phyloP scores from a whole-genome alignment of 345 rosid species.

The Pugionium cornutum region DNA sequence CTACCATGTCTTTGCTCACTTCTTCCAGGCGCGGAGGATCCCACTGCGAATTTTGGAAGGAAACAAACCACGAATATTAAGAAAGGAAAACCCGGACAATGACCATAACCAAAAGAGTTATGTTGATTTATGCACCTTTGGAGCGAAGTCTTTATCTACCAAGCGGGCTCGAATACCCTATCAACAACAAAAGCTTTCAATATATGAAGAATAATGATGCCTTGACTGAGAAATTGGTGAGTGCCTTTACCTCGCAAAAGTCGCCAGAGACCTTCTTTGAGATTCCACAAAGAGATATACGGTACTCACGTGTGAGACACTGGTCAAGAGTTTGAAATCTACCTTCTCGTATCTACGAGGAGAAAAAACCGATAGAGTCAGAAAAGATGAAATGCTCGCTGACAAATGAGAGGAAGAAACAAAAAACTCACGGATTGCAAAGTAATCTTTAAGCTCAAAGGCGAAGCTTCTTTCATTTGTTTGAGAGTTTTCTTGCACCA shows the following conservation, averaged over 20 bases:
- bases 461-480: conserved; percentile 83
- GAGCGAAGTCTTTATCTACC: conserved; percentile 86
- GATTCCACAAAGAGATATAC: conserved; percentile 59
- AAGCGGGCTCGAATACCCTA: conserved; percentile 84
- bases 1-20: conserved; percentile 81
- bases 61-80: conserved; percentile 16
- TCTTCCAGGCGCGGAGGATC: conserved; percentile 69
- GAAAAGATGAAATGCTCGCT: conserved; percentile 15
- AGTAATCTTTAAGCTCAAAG: conserved; percentile 84
- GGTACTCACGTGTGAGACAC: conserved; percentile 81
- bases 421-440: conserved; percentile 67
- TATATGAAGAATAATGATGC: conserved; percentile 6
- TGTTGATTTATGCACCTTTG: conserved; percentile 59
- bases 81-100: conserved; percentile 12
- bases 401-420: conserved; percentile 19
- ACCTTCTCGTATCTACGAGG: conserved; percentile 74
- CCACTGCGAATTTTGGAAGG: conserved; percentile 61
- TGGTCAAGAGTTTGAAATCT: conserved; percentile 86
- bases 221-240: conserved; percentile 10
- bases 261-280: conserved; percentile 65
- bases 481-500: conserved; percentile 62
- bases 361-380: conserved; percentile 14
- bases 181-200: conserved; percentile 3
- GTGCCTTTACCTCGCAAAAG: conserved; percentile 67
- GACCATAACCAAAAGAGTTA: conserved; percentile 15